Conservation (phyloP, 208 protist genomes). For the Kentomonas sorsogonicus region DNA sequence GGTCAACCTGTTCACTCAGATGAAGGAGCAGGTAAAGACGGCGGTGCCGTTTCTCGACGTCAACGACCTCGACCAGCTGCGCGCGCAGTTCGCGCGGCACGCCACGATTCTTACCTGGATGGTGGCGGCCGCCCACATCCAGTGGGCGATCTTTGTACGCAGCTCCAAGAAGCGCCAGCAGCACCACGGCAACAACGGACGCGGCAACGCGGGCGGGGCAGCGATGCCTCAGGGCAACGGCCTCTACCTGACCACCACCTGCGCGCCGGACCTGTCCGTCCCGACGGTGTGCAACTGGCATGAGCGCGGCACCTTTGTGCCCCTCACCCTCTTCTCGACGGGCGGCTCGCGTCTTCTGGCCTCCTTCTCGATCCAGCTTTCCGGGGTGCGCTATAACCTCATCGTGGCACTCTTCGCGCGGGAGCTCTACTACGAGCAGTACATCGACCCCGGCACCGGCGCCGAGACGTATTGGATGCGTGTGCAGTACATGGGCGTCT, state of each 20-base stretch:
- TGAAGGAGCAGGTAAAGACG: constrained; percentile 61
- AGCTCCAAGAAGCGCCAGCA: no score
- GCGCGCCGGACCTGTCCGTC: constrained; percentile 45
- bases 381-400: constrained; percentile 48
- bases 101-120: constrained; percentile 40
- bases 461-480: constrained; percentile 23
- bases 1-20: constrained; percentile 55
- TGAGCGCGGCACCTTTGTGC: constrained; percentile 43
- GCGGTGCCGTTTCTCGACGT: constrained; percentile 60
- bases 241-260: constrained; percentile 62
- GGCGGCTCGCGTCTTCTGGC: constrained; percentile 53
- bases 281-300: constrained; percentile 66
- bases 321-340: constrained; percentile 53
- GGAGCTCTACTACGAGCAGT: constrained; percentile 31
- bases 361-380: constrained; percentile 55
- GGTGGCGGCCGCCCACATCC: constrained; percentile 50
- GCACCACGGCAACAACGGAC: constrained; percentile 31
- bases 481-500: constrained; percentile 38
- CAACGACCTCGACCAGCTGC: constrained; percentile 52
- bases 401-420: constrained; percentile 59
- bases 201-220: no score
- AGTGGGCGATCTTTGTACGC: constrained; percentile 66
- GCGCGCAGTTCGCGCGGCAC: constrained; percentile 44
- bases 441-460: no score
- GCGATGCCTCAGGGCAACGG: constrained; percentile 47